These are phyloP conservation scores for Zygoascus tannicola DNA, from an alignment of 805 yeast species.

Conservation along the genomic window DNA sequence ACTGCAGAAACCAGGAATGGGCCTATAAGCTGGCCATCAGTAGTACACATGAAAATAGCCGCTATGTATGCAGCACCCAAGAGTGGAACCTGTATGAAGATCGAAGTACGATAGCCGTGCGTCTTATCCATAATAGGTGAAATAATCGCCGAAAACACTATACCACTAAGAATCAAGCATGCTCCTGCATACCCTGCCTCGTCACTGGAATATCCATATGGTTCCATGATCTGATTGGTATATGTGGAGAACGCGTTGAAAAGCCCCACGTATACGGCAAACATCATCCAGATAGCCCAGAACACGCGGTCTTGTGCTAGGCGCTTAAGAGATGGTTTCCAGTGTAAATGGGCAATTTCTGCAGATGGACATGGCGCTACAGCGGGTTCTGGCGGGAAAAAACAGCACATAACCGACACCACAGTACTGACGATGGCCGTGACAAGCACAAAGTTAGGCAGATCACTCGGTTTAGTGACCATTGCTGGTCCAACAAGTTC, in stretches of 20 bases:
- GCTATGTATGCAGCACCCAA: conserved; percentile 24
- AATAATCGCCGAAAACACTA: conserved; percentile 22
- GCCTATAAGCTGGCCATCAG: conserved; percentile 21
- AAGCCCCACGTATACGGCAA: conserved; percentile 27
- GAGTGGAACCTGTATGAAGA: conserved; percentile 22
- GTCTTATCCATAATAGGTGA: conserved; percentile 25
- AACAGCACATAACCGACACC: conserved; percentile 16
- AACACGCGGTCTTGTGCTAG: conserved; percentile 15
- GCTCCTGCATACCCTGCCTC: conserved; percentile 29
- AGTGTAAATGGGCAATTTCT: conserved; percentile 19
- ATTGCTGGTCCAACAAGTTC: conserved; percentile 28
- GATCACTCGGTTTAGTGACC: conserved; percentile 16
- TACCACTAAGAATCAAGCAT: conserved; percentile 24
- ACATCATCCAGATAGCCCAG: conserved; percentile 15
- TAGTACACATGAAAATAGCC: conserved; percentile 24
- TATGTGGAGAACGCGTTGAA: conserved; percentile 27
- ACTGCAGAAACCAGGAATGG: conserved; percentile 25
- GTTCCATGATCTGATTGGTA: conserved; percentile 26
- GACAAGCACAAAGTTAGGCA: conserved; percentile 20
- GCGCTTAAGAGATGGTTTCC: conserved; percentile 16
- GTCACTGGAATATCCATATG: conserved; percentile 27
- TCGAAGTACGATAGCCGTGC: conserved; percentile 18
- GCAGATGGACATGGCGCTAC: conserved; percentile 28
- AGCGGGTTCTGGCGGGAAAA: conserved; percentile 18
- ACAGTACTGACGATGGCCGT: conserved; percentile 20